Percentiles rank a stretch among this genome's conserved stretches.
phyloP scores from a whole-genome alignment of 1,284 basidiomycete genomes.

The Puccinia brachypodii region DNA sequence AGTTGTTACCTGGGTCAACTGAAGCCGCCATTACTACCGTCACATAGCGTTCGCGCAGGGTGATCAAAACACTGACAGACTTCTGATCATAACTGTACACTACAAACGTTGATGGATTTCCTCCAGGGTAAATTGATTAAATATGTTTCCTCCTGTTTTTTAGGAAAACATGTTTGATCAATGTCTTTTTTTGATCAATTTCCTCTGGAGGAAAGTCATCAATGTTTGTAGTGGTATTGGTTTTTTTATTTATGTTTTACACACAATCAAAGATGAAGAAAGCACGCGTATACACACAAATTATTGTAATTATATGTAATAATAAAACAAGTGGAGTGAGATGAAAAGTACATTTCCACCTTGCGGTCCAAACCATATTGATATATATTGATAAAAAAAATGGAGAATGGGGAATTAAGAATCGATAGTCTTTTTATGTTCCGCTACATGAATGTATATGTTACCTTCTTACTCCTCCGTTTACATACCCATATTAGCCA shows the following conservation, averaged over 20 bases:
- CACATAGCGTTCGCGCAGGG: too few relatives aligned
- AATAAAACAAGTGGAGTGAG: constrained; percentile 1
- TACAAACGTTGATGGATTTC: too few relatives aligned
- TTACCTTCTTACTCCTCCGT: not conserved
- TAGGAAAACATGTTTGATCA: too few relatives aligned
- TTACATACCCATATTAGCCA: constrained; percentile 3
- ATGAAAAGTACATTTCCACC: constrained; percentile 11
- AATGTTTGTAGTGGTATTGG: not conserved
- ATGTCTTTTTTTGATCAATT: too few relatives aligned
- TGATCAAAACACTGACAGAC: too few relatives aligned
- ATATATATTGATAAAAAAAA: not conserved
- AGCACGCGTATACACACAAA: not conserved
- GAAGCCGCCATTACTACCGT: too few relatives aligned
- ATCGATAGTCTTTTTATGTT: not conserved
- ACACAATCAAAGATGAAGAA: not conserved
- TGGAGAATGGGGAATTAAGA: not conserved
- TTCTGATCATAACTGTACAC: too few relatives aligned
- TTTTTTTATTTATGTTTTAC: not conserved
- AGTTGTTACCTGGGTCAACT: too few relatives aligned
- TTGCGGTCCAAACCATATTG: not conserved
- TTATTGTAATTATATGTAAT: not conserved
- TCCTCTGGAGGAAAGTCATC: too few relatives aligned
- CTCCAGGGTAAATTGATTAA: too few relatives aligned
- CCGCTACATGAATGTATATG: not conserved
- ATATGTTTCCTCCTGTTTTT: too few relatives aligned